These are phyloP conservation scores for Synchytrium microbalum DNA, from an alignment of 371 early-diverging fungal genomes.

Conservation along the genomic window DNA sequence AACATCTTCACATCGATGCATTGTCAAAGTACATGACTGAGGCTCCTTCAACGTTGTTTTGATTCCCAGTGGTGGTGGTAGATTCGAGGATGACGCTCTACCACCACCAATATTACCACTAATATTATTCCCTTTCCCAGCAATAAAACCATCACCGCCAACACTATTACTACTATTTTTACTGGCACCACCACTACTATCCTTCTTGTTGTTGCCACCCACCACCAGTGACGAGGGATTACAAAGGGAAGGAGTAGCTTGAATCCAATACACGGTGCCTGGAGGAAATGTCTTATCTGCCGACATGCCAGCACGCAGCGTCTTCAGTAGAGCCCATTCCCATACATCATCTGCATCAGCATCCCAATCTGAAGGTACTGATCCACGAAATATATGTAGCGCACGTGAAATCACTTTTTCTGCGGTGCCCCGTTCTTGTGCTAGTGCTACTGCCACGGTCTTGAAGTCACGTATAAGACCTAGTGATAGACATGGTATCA, in stretches of 20 bases:
- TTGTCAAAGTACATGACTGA: slow-evolving; percentile 12
- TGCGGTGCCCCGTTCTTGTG: slow-evolving; percentile 18
- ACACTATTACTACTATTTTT: background rate
- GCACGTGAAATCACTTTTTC: slow-evolving; percentile 24
- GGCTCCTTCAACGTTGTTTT: slow-evolving; percentile 1
- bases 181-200: background rate
- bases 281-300: slow-evolving; percentile 25
- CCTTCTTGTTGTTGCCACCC: no score
- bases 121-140: background rate
- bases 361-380: slow-evolving; percentile 5
- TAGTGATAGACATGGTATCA: slow-evolving; percentile 23
- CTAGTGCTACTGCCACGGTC: slow-evolving; percentile 17
- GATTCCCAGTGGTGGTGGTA: background rate
- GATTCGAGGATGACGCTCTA: background rate
- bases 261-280: slow-evolving; percentile 26
- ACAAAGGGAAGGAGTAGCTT: slow-evolving; percentile 10
- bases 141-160: background rate
- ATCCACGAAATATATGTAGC: slow-evolving; percentile 19
- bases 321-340: slow-evolving; percentile 19
- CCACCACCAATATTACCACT: background rate
- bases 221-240: slow-evolving; percentile 7
- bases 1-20: slow-evolving; percentile 27
- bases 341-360: slow-evolving; percentile 17
- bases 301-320: slow-evolving; percentile 18
- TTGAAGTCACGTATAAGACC: slow-evolving; percentile 32